These are phyloP conservation scores for Houttuynia cordata DNA, from an alignment of 164 flowering plant genomes.

Conservation along the genomic window DNA sequence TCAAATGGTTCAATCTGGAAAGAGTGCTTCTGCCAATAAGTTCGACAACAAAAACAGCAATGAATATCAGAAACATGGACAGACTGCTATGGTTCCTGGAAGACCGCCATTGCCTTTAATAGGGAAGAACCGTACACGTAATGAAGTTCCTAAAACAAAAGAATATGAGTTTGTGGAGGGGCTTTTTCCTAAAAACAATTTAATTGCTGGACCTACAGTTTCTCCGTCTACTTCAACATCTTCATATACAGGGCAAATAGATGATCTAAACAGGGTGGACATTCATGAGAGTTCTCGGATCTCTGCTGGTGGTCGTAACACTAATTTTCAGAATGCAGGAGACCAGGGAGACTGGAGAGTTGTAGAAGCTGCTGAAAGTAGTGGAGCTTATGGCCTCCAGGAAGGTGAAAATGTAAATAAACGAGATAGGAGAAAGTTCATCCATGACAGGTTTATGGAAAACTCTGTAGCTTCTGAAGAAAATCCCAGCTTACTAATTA, in stretches of 20 bases:
- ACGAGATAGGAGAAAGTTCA: slow-evolving; percentile 22
- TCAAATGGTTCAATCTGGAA: slow-evolving; percentile 46
- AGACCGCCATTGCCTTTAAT: slow-evolving; percentile 66
- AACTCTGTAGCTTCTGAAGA: slow-evolving; percentile 23
- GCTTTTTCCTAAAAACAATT: slow-evolving; percentile 30
- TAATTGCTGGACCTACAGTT: slow-evolving; percentile 22
- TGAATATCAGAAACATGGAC: slow-evolving; percentile 43
- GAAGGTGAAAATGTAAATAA: slow-evolving; percentile 15
- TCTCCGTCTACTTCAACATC: slow-evolving; percentile 37
- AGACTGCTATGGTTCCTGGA: slow-evolving; percentile 34
- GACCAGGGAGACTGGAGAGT: slow-evolving; percentile 13
- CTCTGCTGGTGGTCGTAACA: slow-evolving; percentile 11
- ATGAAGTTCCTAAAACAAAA: slow-evolving; percentile 66
- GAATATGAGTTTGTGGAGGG: slow-evolving; percentile 53
- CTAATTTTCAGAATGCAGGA: slow-evolving; percentile 2
- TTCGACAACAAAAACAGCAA: slow-evolving; percentile 38
- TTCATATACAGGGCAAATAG: slow-evolving; percentile 23
- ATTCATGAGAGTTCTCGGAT: slow-evolving; percentile 12
- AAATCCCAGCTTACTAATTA: slow-evolving; percentile 23
- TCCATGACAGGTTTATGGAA: slow-evolving; percentile 32
- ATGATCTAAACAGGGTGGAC: slow-evolving; percentile 13
- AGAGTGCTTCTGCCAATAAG: slow-evolving; percentile 27
- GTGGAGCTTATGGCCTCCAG: slow-evolving; percentile 12
- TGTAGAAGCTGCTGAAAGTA: slow-evolving; percentile 12
- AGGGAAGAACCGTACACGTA: slow-evolving; percentile 68